These are phyloP conservation scores for Amoebophrya sp. DNA, from an alignment of 169 alveolate species.

Conservation along the genomic window DNA sequence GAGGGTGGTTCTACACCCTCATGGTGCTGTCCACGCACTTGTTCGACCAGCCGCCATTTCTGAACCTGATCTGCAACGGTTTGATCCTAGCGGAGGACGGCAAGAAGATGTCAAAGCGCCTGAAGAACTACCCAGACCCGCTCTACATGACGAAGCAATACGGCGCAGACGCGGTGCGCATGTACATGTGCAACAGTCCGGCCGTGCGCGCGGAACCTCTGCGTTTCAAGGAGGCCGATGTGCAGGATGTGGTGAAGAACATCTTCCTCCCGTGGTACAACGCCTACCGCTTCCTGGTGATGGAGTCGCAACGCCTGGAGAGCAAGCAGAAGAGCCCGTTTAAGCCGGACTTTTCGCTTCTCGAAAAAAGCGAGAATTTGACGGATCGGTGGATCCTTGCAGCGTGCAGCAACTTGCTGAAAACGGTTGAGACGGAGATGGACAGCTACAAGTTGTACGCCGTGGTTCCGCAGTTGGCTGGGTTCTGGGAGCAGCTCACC, in stretches of 20 bases:
- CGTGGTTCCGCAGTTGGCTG: constrained; percentile 80
- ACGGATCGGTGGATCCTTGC: not conserved
- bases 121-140: constrained; percentile 73
- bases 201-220: constrained; percentile 95
- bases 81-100: constrained; percentile 77
- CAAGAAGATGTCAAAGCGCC: constrained; percentile 93
- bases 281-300: constrained; percentile 55
- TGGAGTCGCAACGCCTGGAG: not conserved
- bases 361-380: not conserved
- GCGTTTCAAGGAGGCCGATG: constrained; percentile 85
- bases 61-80: constrained; percentile 91
- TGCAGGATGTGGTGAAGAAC: constrained; percentile 83
- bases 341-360: not conserved
- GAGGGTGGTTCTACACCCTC: constrained; percentile 76
- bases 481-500: constrained; percentile 68
- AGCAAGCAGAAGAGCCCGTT: not conserved
- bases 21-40: constrained; percentile 86
- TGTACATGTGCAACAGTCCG: constrained; percentile 88
- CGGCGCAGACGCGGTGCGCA: constrained; percentile 94
- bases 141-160: constrained; percentile 20
- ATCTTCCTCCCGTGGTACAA: constrained; percentile 96
- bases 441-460: constrained; percentile 86
- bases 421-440: constrained; percentile 87
- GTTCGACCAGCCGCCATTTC: constrained; percentile 82
- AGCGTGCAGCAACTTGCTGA: constrained; percentile 38